Base-by-base conservation (phyloP, 2,329 filamentous ascomycete genomes). In the Penicillium sp. region DNA sequence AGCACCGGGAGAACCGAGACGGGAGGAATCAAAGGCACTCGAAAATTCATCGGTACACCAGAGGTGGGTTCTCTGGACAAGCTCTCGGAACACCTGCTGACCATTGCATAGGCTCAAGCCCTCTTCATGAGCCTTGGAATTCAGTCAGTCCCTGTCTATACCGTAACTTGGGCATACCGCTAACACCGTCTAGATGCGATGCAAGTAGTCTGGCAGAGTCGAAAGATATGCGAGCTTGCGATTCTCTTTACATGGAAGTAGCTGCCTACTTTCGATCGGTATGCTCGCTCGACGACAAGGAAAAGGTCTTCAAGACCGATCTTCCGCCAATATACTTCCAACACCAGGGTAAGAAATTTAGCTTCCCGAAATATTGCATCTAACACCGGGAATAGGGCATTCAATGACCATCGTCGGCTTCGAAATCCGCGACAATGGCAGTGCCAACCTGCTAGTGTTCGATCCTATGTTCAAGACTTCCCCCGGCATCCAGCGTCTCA, bases 21-120 rank as follows among this genome's bases (percentile, higher is more conserved):
- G 0, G 92, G 92, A 2, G 90, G 91, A 1, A 88, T 97, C 57
- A 83, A 78, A 57, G 86, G 86, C n/a, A 96, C 92, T 0, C 83
- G 94, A 54, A 97, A 96, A 70, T 97, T 94, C 66, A 97, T 97
- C 61, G 92, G 92, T 14, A 96, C 92, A 1, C 86, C 90, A 8
- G 92, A 97, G 78, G 89, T 89, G 76, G 60, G 68, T 56, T 3
- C 1, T 9, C 5, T 8, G 13, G 4, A 5, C 2, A n/a, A 11
- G n/a, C 20, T 22, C 7, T 3, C 42, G 14, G 22, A 13, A 25
- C 3, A 45, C 42, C 20, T 38, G 36, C 55, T 57, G 51, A 63
- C 49, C 54, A 33, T 11, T 18, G 4, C 22, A 28, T 46, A 91
- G 87, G 90, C 89, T 5, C 83, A 92, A 69, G 89, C 91, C 7